These are phyloP conservation scores for Aspergillus sclerotialis DNA, from an alignment of 2,329 filamentous ascomycete genomes.

Conservation along the genomic window DNA sequence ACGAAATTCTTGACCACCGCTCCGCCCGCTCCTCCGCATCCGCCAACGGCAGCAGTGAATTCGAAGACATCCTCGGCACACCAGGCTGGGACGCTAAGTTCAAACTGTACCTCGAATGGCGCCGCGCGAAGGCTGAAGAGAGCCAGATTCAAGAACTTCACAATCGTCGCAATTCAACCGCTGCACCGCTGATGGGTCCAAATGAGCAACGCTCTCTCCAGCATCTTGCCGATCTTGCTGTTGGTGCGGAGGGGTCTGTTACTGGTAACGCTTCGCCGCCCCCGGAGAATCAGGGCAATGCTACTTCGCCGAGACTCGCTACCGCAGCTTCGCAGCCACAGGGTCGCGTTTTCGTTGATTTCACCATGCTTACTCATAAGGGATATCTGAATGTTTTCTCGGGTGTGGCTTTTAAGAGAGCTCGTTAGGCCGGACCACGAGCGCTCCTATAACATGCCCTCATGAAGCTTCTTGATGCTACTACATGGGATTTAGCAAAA, in stretches of 20 bases:
- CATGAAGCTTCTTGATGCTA: no score
- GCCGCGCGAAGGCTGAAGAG: constrained; percentile 28
- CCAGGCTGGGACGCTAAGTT: constrained; percentile 35
- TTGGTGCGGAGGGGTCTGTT: constrained; percentile 30
- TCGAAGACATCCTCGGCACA: constrained; percentile 33
- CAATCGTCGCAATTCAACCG: constrained; percentile 10
- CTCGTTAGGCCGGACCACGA: constrained; percentile 13
- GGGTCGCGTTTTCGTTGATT: constrained; percentile 31
- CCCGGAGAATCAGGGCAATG: constrained; percentile 16
- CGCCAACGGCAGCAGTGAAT: constrained; percentile 22
- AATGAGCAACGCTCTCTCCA: constrained; percentile 39
- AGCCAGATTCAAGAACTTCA: constrained; percentile 21
- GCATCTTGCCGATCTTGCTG: constrained; percentile 37
- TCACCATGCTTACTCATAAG: constrained; percentile 34
- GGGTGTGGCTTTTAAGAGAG: constrained; percentile 26
- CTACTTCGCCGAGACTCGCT: constrained; percentile 19
- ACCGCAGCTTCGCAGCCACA: constrained; percentile 19
- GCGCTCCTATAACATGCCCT: not conserved
- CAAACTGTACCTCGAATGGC: constrained; percentile 32
- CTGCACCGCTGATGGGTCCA: constrained; percentile 30
- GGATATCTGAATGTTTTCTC: constrained; percentile 37
- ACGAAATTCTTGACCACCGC: constrained; percentile 42
- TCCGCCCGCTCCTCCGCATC: constrained; percentile 34
- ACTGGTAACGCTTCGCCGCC: constrained; percentile 20
- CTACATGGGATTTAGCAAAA: not conserved